phyloP scores from a whole-genome alignment of 495 filamentous ascomycete genomes.

The Podospora tetraspora region DNA sequence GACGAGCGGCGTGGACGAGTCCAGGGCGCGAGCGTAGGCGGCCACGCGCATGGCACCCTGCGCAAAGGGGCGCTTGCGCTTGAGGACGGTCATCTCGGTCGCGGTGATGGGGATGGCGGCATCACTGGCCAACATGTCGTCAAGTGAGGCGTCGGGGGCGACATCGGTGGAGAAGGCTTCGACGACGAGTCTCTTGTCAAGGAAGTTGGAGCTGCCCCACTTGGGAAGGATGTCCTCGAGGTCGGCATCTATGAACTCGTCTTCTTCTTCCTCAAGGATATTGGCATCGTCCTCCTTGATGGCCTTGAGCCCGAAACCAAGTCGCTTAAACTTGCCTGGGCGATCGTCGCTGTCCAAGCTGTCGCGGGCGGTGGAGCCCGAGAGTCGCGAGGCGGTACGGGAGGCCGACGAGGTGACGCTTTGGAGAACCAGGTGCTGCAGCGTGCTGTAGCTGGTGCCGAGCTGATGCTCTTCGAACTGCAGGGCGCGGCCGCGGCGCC shows the following conservation, averaged over 20 bases:
- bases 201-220: constrained; percentile 28
- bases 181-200: constrained; percentile 24
- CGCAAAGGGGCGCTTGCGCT: constrained; percentile 28
- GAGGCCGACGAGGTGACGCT: constrained; percentile 32
- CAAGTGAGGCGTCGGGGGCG: not conserved
- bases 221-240: constrained; percentile 22
- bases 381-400: constrained; percentile 26
- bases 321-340: not conserved
- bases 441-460: constrained; percentile 24
- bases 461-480: constrained; percentile 31
- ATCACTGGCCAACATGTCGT: constrained; percentile 14
- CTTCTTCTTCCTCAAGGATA: constrained; percentile 15
- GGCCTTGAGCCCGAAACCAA: constrained; percentile 10
- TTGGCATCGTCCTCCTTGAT: constrained; percentile 19
- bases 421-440: constrained; percentile 31
- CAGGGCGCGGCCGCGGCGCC: constrained; percentile 1
- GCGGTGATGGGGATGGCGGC: constrained; percentile 23
- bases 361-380: not conserved
- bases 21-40: constrained; percentile 27
- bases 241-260: not conserved
- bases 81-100: constrained; percentile 25
- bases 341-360: not conserved
- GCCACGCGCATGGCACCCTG: constrained; percentile 29
- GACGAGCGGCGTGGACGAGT: constrained; percentile 26
- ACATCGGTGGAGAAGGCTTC: constrained; percentile 30